Conservation (phyloP, 345 rosid species). For the Brassica carinata region DNA sequence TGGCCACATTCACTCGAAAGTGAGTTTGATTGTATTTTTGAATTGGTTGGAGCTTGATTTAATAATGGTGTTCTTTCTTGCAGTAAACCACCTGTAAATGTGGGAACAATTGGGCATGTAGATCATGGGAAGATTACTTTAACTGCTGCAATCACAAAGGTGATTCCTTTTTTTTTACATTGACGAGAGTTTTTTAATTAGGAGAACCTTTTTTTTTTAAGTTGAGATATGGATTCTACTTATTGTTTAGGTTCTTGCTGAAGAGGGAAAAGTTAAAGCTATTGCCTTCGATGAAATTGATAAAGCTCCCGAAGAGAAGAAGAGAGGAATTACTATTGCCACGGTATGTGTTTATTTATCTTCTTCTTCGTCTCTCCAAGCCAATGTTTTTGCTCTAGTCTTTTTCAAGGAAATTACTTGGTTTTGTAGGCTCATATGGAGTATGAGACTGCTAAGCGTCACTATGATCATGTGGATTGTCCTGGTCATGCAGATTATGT, state of each 20-base stretch:
- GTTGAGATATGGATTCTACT: not conserved
- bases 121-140: conserved; percentile 98
- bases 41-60: too few relatives aligned
- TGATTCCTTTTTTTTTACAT: not conserved
- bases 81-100: conserved; percentile 97
- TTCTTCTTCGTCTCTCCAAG: not conserved
- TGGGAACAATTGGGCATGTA: conserved; percentile 98
- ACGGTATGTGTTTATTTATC: conserved; percentile 55
- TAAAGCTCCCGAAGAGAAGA: conserved; percentile 97
- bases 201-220: too few relatives aligned
- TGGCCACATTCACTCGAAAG: conserved; percentile 93
- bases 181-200: not conserved
- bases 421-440: conserved; percentile 98
- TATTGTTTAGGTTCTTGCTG: conserved; percentile 74
- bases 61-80: not conserved
- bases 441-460: conserved; percentile 92
- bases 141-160: conserved; percentile 98
- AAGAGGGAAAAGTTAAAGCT: conserved; percentile 96
- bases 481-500: conserved; percentile 85
- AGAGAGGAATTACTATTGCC: conserved; percentile 97
- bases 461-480: conserved; percentile 60
- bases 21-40: too few relatives aligned
- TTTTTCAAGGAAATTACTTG: not conserved
- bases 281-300: conserved; percentile 96
- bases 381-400: too few relatives aligned